These are phyloP conservation scores for Coniochaeta sp. DNA, from an alignment of 2,329 filamentous ascomycete species.

Conservation along the genomic window DNA sequence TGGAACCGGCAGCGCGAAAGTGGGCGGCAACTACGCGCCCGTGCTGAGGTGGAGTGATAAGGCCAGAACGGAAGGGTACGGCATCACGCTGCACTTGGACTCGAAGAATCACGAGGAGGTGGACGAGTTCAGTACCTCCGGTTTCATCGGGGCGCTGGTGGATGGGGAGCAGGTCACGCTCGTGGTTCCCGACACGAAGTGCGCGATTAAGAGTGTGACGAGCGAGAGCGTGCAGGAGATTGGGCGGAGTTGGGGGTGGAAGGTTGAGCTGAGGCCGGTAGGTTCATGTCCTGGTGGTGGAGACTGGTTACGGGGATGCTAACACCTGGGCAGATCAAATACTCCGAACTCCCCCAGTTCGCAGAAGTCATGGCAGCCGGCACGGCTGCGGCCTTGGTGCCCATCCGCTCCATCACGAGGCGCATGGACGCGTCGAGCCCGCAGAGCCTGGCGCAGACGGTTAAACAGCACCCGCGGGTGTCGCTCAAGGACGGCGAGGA, in stretches of 20 bases:
- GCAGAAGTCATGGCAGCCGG: conserved; percentile 85
- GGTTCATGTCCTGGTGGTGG: no score
- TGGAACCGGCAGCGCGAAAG: conserved; percentile 85
- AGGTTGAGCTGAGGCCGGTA: conserved; percentile 67
- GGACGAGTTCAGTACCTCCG: conserved; percentile 93
- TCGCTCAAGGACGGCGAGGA: conserved; percentile 33
- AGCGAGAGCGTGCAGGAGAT: conserved; percentile 72
- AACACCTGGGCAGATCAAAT: no score
- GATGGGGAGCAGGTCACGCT: conserved; percentile 59
- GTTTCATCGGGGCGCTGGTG: conserved; percentile 75
- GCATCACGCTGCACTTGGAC: conserved; percentile 93
- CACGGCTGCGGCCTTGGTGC: conserved; percentile 84
- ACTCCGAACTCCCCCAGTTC: conserved; percentile 56
- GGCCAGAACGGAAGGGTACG: conserved; percentile 71
- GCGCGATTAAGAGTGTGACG: conserved; percentile 82
- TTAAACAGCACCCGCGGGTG: conserved; percentile 28
- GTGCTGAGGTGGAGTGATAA: conserved; percentile 82
- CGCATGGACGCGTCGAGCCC: conserved; percentile 32
- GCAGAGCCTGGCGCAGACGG: conserved; percentile 28
- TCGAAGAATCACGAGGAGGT: conserved; percentile 76
- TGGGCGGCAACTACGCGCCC: conserved; percentile 93
- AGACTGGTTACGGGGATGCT: no score
- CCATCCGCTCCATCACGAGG: conserved; percentile 84
- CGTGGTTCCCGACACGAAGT: conserved; percentile 80
- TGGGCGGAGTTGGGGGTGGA: conserved; percentile 73